Base-by-base conservation (phyloP, 225 moss, liverwort and hornwort genomes). In the Bryum argenteum region DNA sequence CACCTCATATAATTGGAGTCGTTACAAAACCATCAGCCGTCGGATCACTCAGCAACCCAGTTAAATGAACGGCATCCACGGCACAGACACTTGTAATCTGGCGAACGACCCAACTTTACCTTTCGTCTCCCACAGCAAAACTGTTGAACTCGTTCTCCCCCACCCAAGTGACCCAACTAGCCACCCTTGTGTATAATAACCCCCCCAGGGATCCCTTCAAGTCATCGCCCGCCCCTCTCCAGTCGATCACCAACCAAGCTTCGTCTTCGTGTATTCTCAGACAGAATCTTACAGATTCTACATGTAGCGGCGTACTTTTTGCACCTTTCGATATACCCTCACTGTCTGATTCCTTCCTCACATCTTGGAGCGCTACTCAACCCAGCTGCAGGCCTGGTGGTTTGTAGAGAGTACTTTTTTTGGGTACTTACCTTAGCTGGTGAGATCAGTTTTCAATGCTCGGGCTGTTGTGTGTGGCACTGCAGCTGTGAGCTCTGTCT, bases 381-480 rank as follows among this genome's bases (percentile, higher is more conserved):
- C 19, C 37, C 50, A 43, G 37, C 44, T 66, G 60, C 9, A 1
- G 12, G 8, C 44, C 44, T 33, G 33, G 42, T 5, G 14, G 11
- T 10, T 51, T 4, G 28, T 8, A 50, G 13, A 20, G 23, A 21
- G 50, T 52, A 55, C n/a, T 33, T 33, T 12, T 28, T 26, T 28
- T 2, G 58, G 57, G 57, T 11, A 40, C 67, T 1, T 59, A 39
- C 41, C 1, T 8, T 45, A 26, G 20, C 18, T 63, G 72, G 63
- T 64, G 68, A 54, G 17, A 18, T 47, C 58, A 40, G 3, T 64
- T 52, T 63, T 21, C n/a, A 64, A 54, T 68, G 82, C 82, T 79
- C 75, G 63, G 58, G 78, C 75, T 75, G 68, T 67, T 78, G 75
- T 39, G 67, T 45, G n/a, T n/a, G n/a, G n/a, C n/a, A n/a, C n/a